Conservation (phyloP, 441 rosid species). For the Sinapis alba region DNA sequence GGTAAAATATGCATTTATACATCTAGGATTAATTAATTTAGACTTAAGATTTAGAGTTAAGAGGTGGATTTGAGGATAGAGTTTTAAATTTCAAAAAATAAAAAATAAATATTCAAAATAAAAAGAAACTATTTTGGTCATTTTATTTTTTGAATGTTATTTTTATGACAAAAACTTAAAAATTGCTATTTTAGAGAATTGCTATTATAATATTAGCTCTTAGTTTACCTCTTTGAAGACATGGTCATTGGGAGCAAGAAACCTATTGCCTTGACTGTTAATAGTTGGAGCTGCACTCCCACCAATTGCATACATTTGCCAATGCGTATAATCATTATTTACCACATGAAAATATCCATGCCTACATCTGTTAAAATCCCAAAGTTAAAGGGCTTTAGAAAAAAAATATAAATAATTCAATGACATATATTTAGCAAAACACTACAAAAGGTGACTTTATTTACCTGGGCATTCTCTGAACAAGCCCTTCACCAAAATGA, state of each 20-base stretch:
- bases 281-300: conserved; percentile 56
- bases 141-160: too few species aligned
- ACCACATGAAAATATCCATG: conserved; percentile 62
- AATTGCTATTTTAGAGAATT: too few species aligned
- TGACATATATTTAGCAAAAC: not conserved
- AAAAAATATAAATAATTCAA: not conserved
- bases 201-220: not conserved
- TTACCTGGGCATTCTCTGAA: conserved; percentile 59
- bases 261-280: conserved; percentile 56
- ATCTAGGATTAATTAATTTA: too few species aligned
- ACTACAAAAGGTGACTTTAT: not conserved
- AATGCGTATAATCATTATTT: conserved; percentile 57
- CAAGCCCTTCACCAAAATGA: conserved; percentile 55
- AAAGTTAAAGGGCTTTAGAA: not conserved
- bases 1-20: too few species aligned
- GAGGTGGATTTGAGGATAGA: too few species aligned
- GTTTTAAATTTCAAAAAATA: too few species aligned
- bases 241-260: conserved; percentile 43
- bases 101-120: too few species aligned
- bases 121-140: too few species aligned
- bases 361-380: conserved; percentile 42
- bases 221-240: conserved; percentile 47
- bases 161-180: too few species aligned
- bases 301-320: conserved; percentile 59
- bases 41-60: too few species aligned